These are phyloP conservation scores for Linum trigynum DNA, from an alignment of 345 rosid species.

Conservation along the genomic window DNA sequence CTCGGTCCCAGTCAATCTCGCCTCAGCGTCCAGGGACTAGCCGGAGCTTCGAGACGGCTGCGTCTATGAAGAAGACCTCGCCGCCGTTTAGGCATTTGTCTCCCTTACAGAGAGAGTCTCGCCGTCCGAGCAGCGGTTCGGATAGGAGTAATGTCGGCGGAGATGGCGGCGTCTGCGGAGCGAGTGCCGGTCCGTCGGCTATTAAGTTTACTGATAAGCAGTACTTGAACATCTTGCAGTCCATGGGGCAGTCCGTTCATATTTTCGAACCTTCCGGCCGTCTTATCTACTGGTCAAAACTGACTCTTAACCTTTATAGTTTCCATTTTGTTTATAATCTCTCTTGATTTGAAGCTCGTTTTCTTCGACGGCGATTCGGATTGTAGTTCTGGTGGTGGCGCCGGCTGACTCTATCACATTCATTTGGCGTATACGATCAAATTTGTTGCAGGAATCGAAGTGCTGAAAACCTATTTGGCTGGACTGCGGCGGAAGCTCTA, in stretches of 20 bases:
- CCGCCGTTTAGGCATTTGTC: constrained; percentile 66
- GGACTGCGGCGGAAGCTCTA: constrained; percentile 64
- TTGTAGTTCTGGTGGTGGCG: neutral
- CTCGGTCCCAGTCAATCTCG: constrained; percentile 72
- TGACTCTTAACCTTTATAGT: neutral
- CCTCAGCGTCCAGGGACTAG: constrained; percentile 47
- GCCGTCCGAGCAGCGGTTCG: constrained; percentile 9
- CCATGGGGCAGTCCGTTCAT: constrained; percentile 91
- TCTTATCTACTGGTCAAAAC: constrained; percentile 67
- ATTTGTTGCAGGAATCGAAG: constrained; percentile 60
- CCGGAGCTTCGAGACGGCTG: constrained; percentile 22
- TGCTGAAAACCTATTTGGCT: constrained; percentile 83
- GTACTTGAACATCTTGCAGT: constrained; percentile 79
- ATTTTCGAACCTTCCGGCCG: constrained; percentile 54
- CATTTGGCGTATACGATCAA: constrained; percentile 5
- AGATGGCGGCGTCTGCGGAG: constrained; percentile 18
- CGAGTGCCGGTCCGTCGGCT: constrained; percentile 39
- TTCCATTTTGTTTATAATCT: too few species aligned
- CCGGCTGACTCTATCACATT: neutral
- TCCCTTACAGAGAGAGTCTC: constrained; percentile 71
- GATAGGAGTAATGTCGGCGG: neutral
- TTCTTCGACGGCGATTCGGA: neutral
- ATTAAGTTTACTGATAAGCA: constrained; percentile 56
- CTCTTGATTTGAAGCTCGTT: neutral
- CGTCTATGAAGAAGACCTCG: constrained; percentile 47